Evolutionary conservation across 768 basidiomycete species (phyloP), one percentile per base, ranked within the genome.

Genomic region (Pleurotus pulmonarius): DNA sequence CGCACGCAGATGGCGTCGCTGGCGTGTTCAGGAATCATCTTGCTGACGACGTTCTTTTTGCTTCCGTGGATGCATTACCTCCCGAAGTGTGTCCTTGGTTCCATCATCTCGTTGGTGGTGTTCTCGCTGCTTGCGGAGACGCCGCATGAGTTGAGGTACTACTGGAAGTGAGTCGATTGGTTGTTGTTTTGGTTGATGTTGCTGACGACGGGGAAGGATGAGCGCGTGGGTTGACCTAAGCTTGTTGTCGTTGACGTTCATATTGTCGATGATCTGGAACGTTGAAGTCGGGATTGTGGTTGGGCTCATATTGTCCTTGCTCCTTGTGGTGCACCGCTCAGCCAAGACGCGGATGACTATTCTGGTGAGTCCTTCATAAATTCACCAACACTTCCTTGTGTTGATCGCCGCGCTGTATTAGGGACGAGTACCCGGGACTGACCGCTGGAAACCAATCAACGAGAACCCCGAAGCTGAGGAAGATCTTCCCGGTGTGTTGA

Each of bases 261-360:
- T 87, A 59, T 82, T 92, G 54, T 94, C 93, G 2, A 85, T 97
- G 55, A 69, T 97, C 20, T 94, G 92, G 85, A 86, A 88, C 61
- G 86, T 98, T 56, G 94, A 98, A 75, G 86, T 92, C 55, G 96
- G 96, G 12, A 86, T 98, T 43, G 83, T 90, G n/a, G 86, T 91
- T 61, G 91, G 91, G 60, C 75, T 98, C 60, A 84, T 94, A 41
- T 83, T 94, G 56, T 94, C 94, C 29, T 79, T 98, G 40, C 74
- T 98, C 0, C 78, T 98, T 29, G 92, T 97, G 46, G 91, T 98
- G 3, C 87, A 88, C 61, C 87, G 92, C 37, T 94, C 94, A 1
- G 94, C 95, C 3, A 87, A 83, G 63, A 83, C 94, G 1, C 80
- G 94, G 9, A 92, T 98, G 88, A 87, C 90, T 5, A 94, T 98